Conservation (phyloP, 2,329 filamentous ascomycete species). For the Colletotrichum plurivorum region DNA sequence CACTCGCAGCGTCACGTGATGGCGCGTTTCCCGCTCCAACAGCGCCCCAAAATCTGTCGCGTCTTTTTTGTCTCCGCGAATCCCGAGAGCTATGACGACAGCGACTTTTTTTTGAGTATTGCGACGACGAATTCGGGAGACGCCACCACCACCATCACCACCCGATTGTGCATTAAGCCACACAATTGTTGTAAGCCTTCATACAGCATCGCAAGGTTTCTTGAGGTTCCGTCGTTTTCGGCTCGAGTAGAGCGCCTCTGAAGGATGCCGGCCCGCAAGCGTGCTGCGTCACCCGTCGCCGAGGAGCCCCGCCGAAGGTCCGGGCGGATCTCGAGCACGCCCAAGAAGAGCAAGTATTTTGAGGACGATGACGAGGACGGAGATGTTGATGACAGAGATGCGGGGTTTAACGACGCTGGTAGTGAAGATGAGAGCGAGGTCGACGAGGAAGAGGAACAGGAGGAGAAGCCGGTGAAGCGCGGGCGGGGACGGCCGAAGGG, state of each 20-base stretch:
- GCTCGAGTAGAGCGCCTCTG: no score
- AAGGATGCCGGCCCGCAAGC: slow-evolving; percentile 58
- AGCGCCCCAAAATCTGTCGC: slow-evolving; percentile 20
- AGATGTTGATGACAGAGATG: slow-evolving; percentile 3
- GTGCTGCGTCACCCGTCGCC: slow-evolving; percentile 47
- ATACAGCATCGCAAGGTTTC: no score
- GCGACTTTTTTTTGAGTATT: not conserved
- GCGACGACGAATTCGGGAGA: not conserved
- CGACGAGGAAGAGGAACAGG: slow-evolving; percentile 12
- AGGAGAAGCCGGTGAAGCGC: slow-evolving; percentile 38
- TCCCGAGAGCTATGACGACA: slow-evolving; percentile 29
- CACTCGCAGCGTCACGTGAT: slow-evolving; percentile 22
- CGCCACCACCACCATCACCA: not conserved
- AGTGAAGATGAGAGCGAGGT: slow-evolving; percentile 39
- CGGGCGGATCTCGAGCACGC: slow-evolving; percentile 59
- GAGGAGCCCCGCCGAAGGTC: slow-evolving; percentile 61
- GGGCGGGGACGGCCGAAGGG: slow-evolving; percentile 38
- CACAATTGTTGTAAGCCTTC: not conserved
- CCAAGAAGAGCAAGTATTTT: slow-evolving; percentile 67
- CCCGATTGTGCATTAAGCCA: not conserved
- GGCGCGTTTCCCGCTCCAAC: slow-evolving; percentile 18
- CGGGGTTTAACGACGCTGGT: slow-evolving; percentile 15
- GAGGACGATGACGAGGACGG: slow-evolving; percentile 52
- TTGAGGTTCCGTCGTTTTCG: no score
- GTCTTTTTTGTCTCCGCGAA: slow-evolving; percentile 8